These are phyloP conservation scores for Lotmaria passim DNA, from an alignment of 208 protist species.

Conservation along the genomic window DNA sequence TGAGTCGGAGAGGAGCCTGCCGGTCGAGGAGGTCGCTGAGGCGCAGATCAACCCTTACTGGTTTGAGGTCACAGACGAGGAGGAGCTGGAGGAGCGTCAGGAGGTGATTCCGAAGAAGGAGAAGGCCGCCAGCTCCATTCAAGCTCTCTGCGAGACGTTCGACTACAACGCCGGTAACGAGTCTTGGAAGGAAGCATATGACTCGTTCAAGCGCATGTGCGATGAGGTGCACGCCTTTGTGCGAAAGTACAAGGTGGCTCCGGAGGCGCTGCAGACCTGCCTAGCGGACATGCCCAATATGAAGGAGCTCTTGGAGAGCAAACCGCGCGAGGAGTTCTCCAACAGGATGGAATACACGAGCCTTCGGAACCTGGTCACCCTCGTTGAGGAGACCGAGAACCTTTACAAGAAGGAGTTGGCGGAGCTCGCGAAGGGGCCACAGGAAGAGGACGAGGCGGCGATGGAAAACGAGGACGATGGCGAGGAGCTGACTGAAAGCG, in stretches of 20 bases:
- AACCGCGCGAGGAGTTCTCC: slow-evolving; percentile 53
- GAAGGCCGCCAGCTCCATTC: slow-evolving; percentile 58
- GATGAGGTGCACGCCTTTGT: slow-evolving; percentile 28
- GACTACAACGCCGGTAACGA: slow-evolving; percentile 55
- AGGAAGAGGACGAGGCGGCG: slow-evolving; percentile 43
- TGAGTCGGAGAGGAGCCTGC: slow-evolving; percentile 51
- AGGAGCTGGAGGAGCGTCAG: slow-evolving; percentile 63
- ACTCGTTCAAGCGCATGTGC: slow-evolving; percentile 45
- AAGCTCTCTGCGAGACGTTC: slow-evolving; percentile 54
- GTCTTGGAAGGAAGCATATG: slow-evolving; percentile 37
- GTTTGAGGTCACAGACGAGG: slow-evolving; percentile 80
- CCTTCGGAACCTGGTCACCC: slow-evolving; percentile 58
- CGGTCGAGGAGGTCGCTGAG: slow-evolving; percentile 52
- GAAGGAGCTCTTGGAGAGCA: slow-evolving; percentile 46
- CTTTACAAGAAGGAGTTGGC: slow-evolving; percentile 37
- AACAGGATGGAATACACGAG: slow-evolving; percentile 49
- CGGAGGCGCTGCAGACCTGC: slow-evolving; percentile 50
- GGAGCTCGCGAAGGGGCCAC: slow-evolving; percentile 42
- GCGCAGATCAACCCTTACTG: slow-evolving; percentile 71
- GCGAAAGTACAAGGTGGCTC: slow-evolving; percentile 53
- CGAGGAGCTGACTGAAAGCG: slow-evolving; percentile 32
- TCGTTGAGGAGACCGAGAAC: slow-evolving; percentile 35
- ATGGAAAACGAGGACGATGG: slow-evolving; percentile 36
- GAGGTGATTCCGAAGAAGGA: slow-evolving; percentile 66
- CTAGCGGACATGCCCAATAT: slow-evolving; percentile 59